Evolutionary conservation across 495 filamentous ascomycete genomes (phyloP).

Genomic region (Amniculicola lignicola): DNA sequence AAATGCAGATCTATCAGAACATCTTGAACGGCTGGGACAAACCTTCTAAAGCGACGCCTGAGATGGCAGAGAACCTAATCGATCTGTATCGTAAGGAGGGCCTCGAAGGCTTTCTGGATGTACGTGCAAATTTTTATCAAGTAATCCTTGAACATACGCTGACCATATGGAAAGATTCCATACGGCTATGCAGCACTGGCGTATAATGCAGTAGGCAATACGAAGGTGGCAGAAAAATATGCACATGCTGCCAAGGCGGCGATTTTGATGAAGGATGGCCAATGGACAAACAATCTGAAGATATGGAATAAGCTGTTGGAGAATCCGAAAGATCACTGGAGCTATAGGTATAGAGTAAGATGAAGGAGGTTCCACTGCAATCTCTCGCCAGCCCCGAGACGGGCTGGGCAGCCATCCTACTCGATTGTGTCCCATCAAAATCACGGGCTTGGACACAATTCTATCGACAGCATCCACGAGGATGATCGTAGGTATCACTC

Average conservation of each 20-base stretch:
- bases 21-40: conserved; percentile 24
- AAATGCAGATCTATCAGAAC: conserved; percentile 11
- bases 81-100: conserved; percentile 36
- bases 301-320: conserved; percentile 24
- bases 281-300: conserved; percentile 19
- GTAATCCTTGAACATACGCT: too few relatives aligned
- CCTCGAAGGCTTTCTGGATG: conserved; percentile 33
- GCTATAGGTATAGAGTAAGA: conserved; percentile 9
- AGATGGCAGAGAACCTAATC: conserved; percentile 33
- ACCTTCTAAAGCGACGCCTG: conserved; percentile 3
- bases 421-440: background rate
- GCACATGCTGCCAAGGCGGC: conserved; percentile 29
- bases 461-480: background rate
- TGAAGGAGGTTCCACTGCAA: background rate
- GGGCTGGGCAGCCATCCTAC: background rate
- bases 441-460: background rate
- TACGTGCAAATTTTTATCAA: too few relatives aligned
- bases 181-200: conserved; percentile 36
- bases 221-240: conserved; percentile 29
- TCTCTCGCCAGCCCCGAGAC: background rate
- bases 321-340: conserved; percentile 26
- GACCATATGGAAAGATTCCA: too few relatives aligned
- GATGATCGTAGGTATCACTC: too few relatives aligned
- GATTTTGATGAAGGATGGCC: conserved; percentile 39
- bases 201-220: conserved; percentile 31